These are phyloP conservation scores for Solanum sejunctum DNA, from an alignment of 257 asterid species.

Conservation along the genomic window DNA sequence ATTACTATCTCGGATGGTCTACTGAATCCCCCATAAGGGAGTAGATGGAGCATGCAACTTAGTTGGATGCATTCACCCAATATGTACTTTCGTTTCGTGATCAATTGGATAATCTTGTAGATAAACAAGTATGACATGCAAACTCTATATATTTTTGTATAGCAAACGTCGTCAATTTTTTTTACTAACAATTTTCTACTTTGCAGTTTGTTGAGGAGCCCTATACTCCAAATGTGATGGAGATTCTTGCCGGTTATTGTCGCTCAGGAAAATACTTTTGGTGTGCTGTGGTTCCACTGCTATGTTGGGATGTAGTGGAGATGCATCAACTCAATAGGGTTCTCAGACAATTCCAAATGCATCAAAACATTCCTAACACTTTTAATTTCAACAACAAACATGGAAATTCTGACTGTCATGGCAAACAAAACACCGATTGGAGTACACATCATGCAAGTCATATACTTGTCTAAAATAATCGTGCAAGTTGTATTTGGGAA, in stretches of 20 bases:
- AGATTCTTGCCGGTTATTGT: constrained; percentile 27
- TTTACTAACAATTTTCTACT: too few species aligned
- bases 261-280: constrained; percentile 50
- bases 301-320: constrained; percentile 73
- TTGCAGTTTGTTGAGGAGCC: neutral
- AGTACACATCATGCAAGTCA: constrained; percentile 60
- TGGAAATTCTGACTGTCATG: constrained; percentile 63
- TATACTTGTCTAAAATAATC: constrained; percentile 59
- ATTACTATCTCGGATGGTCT: neutral
- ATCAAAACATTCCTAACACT: constrained; percentile 40
- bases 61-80: neutral
- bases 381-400: constrained; percentile 48
- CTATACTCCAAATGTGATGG: too few species aligned
- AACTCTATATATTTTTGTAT: neutral
- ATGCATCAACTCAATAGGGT: constrained; percentile 70
- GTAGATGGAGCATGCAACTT: neutral
- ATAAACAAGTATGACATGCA: neutral
- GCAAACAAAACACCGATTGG: constrained; percentile 79
- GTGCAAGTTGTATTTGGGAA: constrained; percentile 26
- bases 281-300: constrained; percentile 71
- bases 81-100: neutral
- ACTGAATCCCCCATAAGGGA: neutral
- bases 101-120: neutral
- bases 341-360: constrained; percentile 66
- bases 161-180: neutral